Evolutionary conservation across 495 filamentous ascomycete genomes (phyloP).

Genomic region (Aspergillus ostianus): DNA sequence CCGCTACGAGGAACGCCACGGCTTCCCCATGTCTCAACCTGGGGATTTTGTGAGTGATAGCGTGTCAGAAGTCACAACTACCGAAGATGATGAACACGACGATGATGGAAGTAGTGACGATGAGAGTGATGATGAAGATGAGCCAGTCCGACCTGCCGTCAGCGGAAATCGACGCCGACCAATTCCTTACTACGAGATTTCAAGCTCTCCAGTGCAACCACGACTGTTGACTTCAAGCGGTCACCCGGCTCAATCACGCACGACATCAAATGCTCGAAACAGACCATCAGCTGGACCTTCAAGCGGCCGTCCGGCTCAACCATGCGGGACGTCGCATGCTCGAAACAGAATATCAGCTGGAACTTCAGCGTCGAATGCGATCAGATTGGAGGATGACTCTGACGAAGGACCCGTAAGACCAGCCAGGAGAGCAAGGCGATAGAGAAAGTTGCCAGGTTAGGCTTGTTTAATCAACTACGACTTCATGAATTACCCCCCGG

Average conservation of each 20-base stretch:
- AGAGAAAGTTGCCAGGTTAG: constrained; percentile 11
- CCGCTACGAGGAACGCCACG: constrained; percentile 12
- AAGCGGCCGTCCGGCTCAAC: neutral
- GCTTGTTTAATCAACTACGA: neutral
- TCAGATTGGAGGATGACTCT: constrained; percentile 30
- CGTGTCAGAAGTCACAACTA: neutral
- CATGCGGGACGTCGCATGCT: neutral
- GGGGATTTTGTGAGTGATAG: constrained; percentile 5
- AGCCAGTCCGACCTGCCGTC: constrained; percentile 25
- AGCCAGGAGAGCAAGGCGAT: constrained; percentile 22
- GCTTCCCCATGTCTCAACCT: constrained; percentile 12
- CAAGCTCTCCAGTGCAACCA: constrained; percentile 13
- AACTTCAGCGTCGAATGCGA: constrained; percentile 22
- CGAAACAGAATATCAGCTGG: constrained; percentile 10
- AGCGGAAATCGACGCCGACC: constrained; percentile 18
- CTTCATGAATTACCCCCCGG: neutral
- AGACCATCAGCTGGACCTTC: constrained; percentile 15
- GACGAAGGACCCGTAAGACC: constrained; percentile 37
- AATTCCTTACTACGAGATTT: constrained; percentile 10
- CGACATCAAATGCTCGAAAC: constrained; percentile 1
- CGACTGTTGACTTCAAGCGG: neutral
- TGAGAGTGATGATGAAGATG: constrained; percentile 22
- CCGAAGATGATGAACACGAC: constrained; percentile 11
- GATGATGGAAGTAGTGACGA: constrained; percentile 12
- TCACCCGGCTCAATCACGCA: neutral